These are phyloP conservation scores for Penicillium chermesinum DNA, from an alignment of 495 filamentous ascomycete species.

Conservation along the genomic window DNA sequence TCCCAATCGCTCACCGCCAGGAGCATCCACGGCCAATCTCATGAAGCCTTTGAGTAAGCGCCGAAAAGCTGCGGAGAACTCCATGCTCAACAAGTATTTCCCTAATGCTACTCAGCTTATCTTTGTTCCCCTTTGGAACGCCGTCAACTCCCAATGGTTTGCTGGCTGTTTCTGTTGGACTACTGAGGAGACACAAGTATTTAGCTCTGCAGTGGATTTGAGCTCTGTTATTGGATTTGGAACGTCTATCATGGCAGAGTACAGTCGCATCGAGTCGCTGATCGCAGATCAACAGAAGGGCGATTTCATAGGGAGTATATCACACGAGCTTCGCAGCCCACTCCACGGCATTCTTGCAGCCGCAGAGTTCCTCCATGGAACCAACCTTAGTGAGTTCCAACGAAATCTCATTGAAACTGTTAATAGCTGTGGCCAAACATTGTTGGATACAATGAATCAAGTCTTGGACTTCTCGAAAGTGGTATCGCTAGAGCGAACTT, in stretches of 20 bases:
- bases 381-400: conserved; percentile 49
- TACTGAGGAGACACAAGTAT: conserved; percentile 37
- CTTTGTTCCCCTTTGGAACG: conserved; percentile 63
- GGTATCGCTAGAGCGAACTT: conserved; percentile 48
- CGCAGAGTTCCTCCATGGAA: conserved; percentile 58
- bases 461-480: conserved; percentile 70
- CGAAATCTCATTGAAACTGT: conserved; percentile 66
- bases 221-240: conserved; percentile 59
- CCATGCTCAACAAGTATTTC: conserved; percentile 41
- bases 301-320: conserved; percentile 73
- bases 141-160: conserved; percentile 64
- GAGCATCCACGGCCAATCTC: conserved; percentile 14
- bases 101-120: conserved; percentile 41
- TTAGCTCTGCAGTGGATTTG: conserved; percentile 38
- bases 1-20: conserved; percentile 7
- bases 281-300: conserved; percentile 60
- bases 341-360: conserved; percentile 71
- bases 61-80: conserved; percentile 38
- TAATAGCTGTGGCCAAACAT: conserved; percentile 66
- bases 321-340: conserved; percentile 74
- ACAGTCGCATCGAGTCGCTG: conserved; percentile 54
- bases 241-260: conserved; percentile 64
- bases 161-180: conserved; percentile 63
- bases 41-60: conserved; percentile 38
- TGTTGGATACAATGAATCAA: conserved; percentile 77